phyloP scores from a whole-genome alignment of 1,139 yeast species.

The Candida sojae region DNA sequence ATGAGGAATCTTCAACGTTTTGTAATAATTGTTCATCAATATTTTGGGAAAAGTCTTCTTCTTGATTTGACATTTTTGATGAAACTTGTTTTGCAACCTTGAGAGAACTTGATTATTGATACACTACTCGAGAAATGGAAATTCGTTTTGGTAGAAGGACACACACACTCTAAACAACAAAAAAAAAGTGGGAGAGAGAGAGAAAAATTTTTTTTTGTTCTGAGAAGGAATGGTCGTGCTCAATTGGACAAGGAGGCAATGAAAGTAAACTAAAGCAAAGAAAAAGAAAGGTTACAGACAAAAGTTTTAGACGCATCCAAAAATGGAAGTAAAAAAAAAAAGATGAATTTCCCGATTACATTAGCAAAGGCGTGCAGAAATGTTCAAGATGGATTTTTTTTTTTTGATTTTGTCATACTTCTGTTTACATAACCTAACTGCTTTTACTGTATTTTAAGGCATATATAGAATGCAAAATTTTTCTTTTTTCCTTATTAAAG shows the following conservation, averaged over 20 bases:
- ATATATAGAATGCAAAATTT: too few species aligned
- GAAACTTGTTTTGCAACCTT: conserved; percentile 13
- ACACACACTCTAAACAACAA: conserved; percentile 9
- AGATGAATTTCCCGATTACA: not conserved
- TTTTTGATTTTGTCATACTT: too few species aligned
- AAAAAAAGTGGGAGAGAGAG: not conserved
- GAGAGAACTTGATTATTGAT: conserved; percentile 5
- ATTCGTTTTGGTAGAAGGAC: conserved; percentile 11
- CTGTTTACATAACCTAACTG: too few species aligned
- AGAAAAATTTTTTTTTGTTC: not conserved
- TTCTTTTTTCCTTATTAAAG: too few species aligned
- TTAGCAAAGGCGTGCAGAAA: not conserved
- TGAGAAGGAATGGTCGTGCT: conserved; percentile 1
- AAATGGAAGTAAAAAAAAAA: too few species aligned
- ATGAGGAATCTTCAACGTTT: conserved; percentile 24
- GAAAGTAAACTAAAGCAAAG: not conserved
- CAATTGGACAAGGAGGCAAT: not conserved
- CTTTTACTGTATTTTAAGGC: too few species aligned
- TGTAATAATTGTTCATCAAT: conserved; percentile 49
- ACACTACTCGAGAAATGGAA: conserved; percentile 10
- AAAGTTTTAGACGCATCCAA: too few species aligned
- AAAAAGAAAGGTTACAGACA: not conserved
- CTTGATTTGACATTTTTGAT: conserved; percentile 22
- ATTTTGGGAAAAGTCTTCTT: conserved; percentile 41
- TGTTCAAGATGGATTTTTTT: too few species aligned